A percentile compares a stretch with the other conserved stretches of the same genome.
Conservation (phyloP, 768 basidiomycete genomes). For the Galerina sulciceps region DNA sequence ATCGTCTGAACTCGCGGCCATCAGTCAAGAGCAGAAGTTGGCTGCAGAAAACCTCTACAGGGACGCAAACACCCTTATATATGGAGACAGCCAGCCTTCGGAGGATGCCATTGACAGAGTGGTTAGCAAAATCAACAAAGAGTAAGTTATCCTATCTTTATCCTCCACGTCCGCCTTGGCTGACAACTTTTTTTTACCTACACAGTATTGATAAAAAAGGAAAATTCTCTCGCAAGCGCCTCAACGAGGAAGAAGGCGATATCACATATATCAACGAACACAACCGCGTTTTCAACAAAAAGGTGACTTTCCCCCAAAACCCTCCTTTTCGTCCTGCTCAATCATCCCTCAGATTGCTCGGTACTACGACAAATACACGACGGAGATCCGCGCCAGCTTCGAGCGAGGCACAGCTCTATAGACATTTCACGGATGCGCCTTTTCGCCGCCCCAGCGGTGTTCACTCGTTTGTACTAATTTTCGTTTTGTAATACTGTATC, state of each 20-base stretch:
- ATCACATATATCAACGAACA: constrained; percentile 99
- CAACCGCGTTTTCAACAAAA: constrained; percentile 98
- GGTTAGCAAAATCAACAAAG: constrained; percentile 88
- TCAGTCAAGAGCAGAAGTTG: constrained; percentile 62
- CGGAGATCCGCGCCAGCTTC: constrained; percentile 96
- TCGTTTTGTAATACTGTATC: no score
- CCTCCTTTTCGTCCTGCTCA: neutral
- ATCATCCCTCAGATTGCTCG: constrained; percentile 70
- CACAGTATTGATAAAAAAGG: constrained; percentile 85
- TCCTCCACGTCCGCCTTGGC: constrained; percentile 3
- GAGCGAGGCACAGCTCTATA: constrained; percentile 94
- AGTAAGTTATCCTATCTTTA: constrained; percentile 57
- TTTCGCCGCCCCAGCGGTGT: no score
- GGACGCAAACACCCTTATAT: constrained; percentile 90
- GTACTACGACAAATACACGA: constrained; percentile 96
- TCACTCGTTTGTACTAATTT: no score
- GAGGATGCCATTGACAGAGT: constrained; percentile 96
- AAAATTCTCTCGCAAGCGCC: constrained; percentile 87
- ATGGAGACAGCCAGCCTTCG: constrained; percentile 93
- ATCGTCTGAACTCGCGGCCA: constrained; percentile 30
- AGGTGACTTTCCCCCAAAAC: constrained; percentile 50
- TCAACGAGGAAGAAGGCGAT: constrained; percentile 92
- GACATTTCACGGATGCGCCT: neutral
- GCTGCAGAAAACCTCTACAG: constrained; percentile 87
- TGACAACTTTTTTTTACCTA: neutral